phyloP scores from a whole-genome alignment of 2,329 filamentous ascomycete genomes.

The Paracorniculantispora psalliotae region DNA sequence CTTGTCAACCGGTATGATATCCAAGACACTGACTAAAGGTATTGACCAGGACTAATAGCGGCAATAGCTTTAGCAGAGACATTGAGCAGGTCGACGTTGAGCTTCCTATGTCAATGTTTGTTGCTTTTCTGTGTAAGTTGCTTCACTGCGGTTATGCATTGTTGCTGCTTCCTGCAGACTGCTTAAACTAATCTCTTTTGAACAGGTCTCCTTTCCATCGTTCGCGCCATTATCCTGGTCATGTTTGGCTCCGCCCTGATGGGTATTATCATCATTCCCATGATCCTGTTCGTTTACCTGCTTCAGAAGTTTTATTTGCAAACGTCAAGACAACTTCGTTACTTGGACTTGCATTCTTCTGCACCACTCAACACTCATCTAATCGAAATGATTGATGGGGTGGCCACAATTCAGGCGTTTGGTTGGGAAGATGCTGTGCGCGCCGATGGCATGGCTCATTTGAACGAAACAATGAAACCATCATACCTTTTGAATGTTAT shows the following conservation, averaged over 20 bases:
- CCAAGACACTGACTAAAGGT: neutral
- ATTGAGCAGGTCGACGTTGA: constrained; percentile 33
- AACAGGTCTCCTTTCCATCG: constrained; percentile 16
- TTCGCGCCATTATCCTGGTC: constrained; percentile 34
- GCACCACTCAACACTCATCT: constrained; percentile 25
- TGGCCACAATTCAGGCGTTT: constrained; percentile 31
- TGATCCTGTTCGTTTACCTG: constrained; percentile 18
- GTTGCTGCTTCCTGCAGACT: neutral
- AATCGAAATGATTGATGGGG: constrained; percentile 22
- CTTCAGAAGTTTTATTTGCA: constrained; percentile 27
- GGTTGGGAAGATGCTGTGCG: constrained; percentile 22
- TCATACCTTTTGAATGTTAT: constrained; percentile 40
- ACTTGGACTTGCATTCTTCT: constrained; percentile 26
- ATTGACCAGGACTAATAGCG: neutral
- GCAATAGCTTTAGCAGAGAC: constrained; percentile 33
- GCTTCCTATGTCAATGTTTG: constrained; percentile 22
- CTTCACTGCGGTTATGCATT: constrained; percentile 20
- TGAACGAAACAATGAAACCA: constrained; percentile 30
- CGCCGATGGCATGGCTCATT: constrained; percentile 17
- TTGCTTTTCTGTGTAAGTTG: neutral
- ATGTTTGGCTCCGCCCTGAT: constrained; percentile 41
- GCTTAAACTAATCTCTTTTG: constrained; percentile 3
- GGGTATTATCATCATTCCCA: constrained; percentile 38
- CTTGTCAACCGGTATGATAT: constrained; percentile 24
- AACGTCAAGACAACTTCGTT: constrained; percentile 27